phyloP scores from a whole-genome alignment of 768 basidiomycete species.

The Tubosaeta sp. region DNA sequence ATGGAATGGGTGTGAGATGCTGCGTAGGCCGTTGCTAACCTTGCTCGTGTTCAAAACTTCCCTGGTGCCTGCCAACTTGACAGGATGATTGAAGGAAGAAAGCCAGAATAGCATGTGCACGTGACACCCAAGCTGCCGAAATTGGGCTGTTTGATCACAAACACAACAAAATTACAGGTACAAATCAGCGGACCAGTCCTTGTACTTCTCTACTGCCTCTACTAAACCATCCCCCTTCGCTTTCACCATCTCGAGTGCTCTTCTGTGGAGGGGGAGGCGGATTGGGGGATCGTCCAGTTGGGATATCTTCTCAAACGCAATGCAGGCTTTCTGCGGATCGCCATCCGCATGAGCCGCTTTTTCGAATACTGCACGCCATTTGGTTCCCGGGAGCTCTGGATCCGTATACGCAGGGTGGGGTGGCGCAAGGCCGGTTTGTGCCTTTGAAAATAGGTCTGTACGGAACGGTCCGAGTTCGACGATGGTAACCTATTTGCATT shows the following conservation, averaged over 20 bases:
- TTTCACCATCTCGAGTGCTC: background rate
- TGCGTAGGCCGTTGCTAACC: background rate
- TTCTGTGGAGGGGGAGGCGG: conserved; percentile 17
- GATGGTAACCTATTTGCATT: conserved; percentile 1
- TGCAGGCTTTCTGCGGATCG: conserved; percentile 19
- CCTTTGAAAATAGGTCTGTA: background rate
- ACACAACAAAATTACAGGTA: conserved; percentile 16
- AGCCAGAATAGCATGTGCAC: no score
- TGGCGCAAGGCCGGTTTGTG: background rate
- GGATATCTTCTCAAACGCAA: conserved; percentile 16
- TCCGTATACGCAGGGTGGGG: conserved; percentile 17
- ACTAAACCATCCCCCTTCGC: conserved; percentile 13
- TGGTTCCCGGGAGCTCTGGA: conserved; percentile 4
- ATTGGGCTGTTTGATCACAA: no score
- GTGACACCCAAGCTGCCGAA: background rate
- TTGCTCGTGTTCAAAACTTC: background rate
- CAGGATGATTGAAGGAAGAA: no score
- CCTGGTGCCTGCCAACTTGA: no score
- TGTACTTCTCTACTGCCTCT: conserved; percentile 17
- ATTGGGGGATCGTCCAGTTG: conserved; percentile 20
- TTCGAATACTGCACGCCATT: conserved; percentile 1
- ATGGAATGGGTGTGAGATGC: background rate
- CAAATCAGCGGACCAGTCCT: conserved; percentile 20
- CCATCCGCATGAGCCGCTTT: background rate
- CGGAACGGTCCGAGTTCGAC: conserved; percentile 14